Conservation (phyloP, 495 filamentous ascomycete genomes). For the Polyplosphaeria fusca region DNA sequence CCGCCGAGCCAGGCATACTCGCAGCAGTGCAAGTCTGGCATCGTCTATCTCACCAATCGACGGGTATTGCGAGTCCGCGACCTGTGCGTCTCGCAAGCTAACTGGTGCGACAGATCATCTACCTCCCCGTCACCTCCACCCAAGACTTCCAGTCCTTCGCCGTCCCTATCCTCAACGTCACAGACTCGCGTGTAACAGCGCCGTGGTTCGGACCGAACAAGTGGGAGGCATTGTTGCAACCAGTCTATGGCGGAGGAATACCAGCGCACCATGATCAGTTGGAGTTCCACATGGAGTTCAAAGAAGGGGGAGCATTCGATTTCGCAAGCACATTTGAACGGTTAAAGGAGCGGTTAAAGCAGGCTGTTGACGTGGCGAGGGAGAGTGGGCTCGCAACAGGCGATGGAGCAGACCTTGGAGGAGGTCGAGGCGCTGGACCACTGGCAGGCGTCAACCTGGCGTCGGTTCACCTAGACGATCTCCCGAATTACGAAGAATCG, state of each 20-base stretch:
- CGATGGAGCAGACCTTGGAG: slow-evolving; percentile 33
- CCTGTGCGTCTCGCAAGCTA: background rate
- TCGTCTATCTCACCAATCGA: slow-evolving; percentile 84
- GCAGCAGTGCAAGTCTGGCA: slow-evolving; percentile 57
- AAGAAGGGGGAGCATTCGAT: slow-evolving; percentile 91
- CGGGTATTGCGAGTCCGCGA: slow-evolving; percentile 55
- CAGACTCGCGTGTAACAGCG: slow-evolving; percentile 84
- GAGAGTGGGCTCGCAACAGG: slow-evolving; percentile 44
- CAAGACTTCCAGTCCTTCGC: slow-evolving; percentile 81
- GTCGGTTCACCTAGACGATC: slow-evolving; percentile 70
- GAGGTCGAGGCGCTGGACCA: slow-evolving; percentile 41
- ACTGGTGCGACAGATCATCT: slow-evolving; percentile 64
- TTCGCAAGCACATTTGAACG: slow-evolving; percentile 80
- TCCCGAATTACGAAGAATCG: slow-evolving; percentile 70
- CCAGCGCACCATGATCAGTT: slow-evolving; percentile 68
- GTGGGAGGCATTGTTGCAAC: slow-evolving; percentile 77
- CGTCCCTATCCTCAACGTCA: slow-evolving; percentile 76
- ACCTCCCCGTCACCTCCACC: slow-evolving; percentile 70
- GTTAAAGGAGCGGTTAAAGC: slow-evolving; percentile 76
- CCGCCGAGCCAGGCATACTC: slow-evolving; percentile 56
- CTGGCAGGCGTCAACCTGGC: slow-evolving; percentile 53
- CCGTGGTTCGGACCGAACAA: slow-evolving; percentile 96
- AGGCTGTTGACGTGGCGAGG: slow-evolving; percentile 69
- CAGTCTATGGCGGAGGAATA: slow-evolving; percentile 81
- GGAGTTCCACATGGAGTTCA: slow-evolving; percentile 81